These are phyloP conservation scores for Pisolithus thermaeus DNA, from an alignment of 1,284 basidiomycete species.

Conservation along the genomic window DNA sequence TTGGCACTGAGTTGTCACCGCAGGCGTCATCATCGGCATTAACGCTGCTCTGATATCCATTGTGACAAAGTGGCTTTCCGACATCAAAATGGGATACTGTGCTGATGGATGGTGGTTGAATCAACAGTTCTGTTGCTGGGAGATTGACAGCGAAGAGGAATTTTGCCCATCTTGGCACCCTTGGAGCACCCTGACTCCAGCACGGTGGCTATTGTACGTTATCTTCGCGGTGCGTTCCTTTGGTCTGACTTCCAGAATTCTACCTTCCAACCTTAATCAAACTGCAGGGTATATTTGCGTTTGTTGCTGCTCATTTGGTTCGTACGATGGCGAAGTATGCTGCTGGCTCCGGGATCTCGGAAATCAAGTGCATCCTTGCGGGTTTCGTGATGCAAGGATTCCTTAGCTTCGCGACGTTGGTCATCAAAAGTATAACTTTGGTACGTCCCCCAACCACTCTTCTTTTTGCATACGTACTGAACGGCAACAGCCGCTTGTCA, in stretches of 20 bases:
- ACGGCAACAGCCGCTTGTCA: constrained; percentile 77
- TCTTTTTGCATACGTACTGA: constrained; percentile 4
- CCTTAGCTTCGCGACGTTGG: constrained; percentile 83
- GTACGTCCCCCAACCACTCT: constrained; percentile 41
- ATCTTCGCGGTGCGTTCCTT: constrained; percentile 71
- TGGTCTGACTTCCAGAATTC: not conserved
- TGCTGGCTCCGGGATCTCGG: constrained; percentile 96
- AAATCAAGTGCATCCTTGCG: constrained; percentile 97
- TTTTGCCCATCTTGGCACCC: constrained; percentile 90
- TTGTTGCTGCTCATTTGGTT: constrained; percentile 85
- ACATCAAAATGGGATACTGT: constrained; percentile 97
- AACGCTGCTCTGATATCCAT: constrained; percentile 95
- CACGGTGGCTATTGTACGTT: constrained; percentile 85
- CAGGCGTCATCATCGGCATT: constrained; percentile 87
- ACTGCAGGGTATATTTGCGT: constrained; percentile 68
- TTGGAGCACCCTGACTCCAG: constrained; percentile 77
- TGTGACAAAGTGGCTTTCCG: constrained; percentile 95
- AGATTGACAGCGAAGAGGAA: constrained; percentile 78
- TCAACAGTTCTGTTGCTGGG: constrained; percentile 98
- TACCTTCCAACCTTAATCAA: constrained; percentile 1
- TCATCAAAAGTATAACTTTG: constrained; percentile 88
- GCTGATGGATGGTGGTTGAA: constrained; percentile 98
- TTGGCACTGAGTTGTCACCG: constrained; percentile 2
- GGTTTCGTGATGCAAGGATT: constrained; percentile 98
- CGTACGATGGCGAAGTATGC: constrained; percentile 89